phyloP scores from a whole-genome alignment of 768 basidiomycete species.

The Rhodotorula sphaerocarpa region DNA sequence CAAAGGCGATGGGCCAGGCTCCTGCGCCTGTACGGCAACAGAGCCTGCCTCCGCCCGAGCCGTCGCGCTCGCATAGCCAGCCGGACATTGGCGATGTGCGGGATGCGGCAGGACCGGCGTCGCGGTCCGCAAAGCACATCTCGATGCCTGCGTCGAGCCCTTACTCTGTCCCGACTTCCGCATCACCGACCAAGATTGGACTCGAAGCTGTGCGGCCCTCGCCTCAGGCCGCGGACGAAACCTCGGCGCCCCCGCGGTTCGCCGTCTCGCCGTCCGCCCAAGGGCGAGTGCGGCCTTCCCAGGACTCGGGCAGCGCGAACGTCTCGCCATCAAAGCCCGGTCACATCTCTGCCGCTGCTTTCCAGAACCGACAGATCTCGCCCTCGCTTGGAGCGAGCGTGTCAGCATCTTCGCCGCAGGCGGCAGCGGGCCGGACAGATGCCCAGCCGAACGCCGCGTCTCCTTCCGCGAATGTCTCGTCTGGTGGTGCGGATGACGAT shows the following conservation, averaged over 20 bases:
- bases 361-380: slow-evolving; percentile 20
- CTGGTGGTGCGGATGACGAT: slow-evolving; percentile 45
- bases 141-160: background rate
- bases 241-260: slow-evolving; percentile 24
- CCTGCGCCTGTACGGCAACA: background rate
- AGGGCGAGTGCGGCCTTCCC: background rate
- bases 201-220: slow-evolving; percentile 11
- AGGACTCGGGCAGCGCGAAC: background rate
- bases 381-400: slow-evolving; percentile 33
- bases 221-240: background rate
- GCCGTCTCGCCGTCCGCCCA: slow-evolving; percentile 18
- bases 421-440: no score
- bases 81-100: background rate
- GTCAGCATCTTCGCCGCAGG: no score
- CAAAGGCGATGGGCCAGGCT: slow-evolving; percentile 16
- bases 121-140: background rate
- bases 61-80: background rate
- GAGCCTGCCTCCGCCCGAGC: background rate
- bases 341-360: slow-evolving; percentile 25
- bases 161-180: background rate
- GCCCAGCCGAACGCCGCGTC: background rate
- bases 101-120: background rate
- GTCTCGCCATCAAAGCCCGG: slow-evolving; percentile 6
- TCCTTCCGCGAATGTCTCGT: slow-evolving; percentile 37
- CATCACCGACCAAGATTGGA: background rate